Base-by-base conservation (phyloP, 768 basidiomycete genomes). In the Polyporus arcularius region DNA sequence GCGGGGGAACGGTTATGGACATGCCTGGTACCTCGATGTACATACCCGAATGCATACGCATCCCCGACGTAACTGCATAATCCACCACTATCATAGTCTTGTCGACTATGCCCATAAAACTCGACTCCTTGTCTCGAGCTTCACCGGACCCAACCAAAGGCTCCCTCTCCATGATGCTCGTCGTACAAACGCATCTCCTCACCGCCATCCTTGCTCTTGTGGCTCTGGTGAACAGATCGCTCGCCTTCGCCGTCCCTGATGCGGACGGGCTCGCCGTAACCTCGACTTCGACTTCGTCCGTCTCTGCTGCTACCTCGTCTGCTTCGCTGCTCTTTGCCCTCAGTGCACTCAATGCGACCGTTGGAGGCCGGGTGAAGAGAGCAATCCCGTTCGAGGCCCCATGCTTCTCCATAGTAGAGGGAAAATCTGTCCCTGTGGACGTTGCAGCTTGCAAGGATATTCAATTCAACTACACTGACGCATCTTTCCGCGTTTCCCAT, bases 361-460 rank as follows among this genome's bases (percentile, higher is more conserved):
- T 77, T n/a, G 63, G 57, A 5, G 75, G 76, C 15, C 67, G 75
- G 21, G 64, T 78, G 4, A 58, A 67, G 26, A 35, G 62, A 1
- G 67, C 68, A 2, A 50, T 62, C 16, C 77, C 76, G 1, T 65
- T 75, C 45, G 69, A 72, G 15, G 56, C 62, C 2, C 70, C 75
- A 1, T 78, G 76, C 56, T 78, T 78, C 63, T 68, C 72, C 3
- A 42, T 46, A 2, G 70, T 71, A 43, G 64, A 74, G 28, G 72
- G 71, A 21, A 4, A 52, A 14, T 35, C 58, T 10, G 59, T 59
- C 11, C 53, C 48, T 7, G 60, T 64, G 1, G 62, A 74, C 49
- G 35, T 38, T 0, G 50, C 66, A 5, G 71, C 58, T 12, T 77
- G 77, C 60, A 45, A 68, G 4, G 57, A 56, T 7, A 63, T 75